These are phyloP conservation scores for Tricholoma saponaceum DNA, from an alignment of 768 basidiomycete species.

Conservation along the genomic window DNA sequence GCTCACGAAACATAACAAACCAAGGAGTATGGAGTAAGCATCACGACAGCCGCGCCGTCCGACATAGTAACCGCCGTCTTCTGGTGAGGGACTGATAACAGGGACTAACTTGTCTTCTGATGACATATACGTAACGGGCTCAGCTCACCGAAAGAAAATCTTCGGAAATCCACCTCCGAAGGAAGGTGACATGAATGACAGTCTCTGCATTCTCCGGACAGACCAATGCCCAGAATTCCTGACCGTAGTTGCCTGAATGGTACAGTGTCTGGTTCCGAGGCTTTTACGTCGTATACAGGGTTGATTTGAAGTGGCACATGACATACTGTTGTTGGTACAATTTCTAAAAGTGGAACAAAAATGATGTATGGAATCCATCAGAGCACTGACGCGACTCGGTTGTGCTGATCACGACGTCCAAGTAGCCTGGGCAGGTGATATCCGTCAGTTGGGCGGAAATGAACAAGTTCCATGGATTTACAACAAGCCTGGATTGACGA, in stretches of 20 bases:
- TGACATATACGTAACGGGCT: neutral
- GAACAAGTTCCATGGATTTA: neutral
- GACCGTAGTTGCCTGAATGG: neutral
- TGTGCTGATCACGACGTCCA: neutral
- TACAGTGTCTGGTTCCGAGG: neutral
- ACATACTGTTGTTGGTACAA: neutral
- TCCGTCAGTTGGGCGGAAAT: too few species aligned
- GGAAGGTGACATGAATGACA: neutral
- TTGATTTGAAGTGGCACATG: neutral
- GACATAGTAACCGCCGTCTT: neutral
- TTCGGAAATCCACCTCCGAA: neutral
- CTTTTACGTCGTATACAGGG: neutral
- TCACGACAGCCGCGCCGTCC: neutral
- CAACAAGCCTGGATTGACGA: neutral
- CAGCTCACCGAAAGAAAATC: neutral
- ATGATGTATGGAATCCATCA: neutral
- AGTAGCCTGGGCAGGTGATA: neutral
- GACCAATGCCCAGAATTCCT: neutral
- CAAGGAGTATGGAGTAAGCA: neutral
- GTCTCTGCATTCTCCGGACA: neutral
- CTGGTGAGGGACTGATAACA: neutral
- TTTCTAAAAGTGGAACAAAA: neutral
- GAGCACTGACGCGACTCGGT: neutral
- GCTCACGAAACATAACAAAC: neutral
- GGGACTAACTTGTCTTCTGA: too few species aligned